phyloP scores from a whole-genome alignment of 2,329 filamentous ascomycete genomes.

The Colletotrichum musicola region DNA sequence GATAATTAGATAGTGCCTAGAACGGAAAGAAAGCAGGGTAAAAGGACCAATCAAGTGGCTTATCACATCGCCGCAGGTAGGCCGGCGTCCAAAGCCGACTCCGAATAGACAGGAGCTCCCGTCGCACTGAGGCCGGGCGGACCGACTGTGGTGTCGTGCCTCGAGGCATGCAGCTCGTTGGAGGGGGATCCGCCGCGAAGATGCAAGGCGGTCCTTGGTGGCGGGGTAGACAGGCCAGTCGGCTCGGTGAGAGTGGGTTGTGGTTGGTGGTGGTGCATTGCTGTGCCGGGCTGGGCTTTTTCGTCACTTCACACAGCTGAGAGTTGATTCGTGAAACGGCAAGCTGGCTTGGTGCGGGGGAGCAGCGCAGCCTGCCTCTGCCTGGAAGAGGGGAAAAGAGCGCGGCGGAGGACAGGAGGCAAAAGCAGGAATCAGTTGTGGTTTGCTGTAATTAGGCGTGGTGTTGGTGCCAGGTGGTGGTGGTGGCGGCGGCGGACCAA shows the following conservation, averaged over 20 bases:
- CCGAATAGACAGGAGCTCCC: neutral
- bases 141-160: conserved; percentile 11
- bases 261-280: conserved; percentile 29
- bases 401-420: neutral
- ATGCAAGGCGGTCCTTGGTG: conserved; percentile 29
- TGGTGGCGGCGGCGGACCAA: conserved; percentile 7
- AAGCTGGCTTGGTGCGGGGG: conserved; percentile 23
- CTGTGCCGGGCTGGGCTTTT: conserved; percentile 30
- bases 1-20: neutral
- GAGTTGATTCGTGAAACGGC: conserved; percentile 33
- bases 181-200: conserved; percentile 20
- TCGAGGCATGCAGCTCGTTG: conserved; percentile 4
- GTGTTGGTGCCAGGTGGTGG: conserved; percentile 14
- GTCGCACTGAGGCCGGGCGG: conserved; percentile 18
- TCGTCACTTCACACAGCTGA: conserved; percentile 10
- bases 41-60: conserved; percentile 1
- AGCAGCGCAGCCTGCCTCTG: conserved; percentile 18
- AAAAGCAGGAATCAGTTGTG: conserved; percentile 30
- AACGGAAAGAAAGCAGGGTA: neutral
- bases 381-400: neutral
- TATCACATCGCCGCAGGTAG: neutral
- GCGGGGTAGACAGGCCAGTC: conserved; percentile 28
- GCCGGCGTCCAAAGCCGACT: conserved; percentile 1
- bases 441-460: neutral
- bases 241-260: conserved; percentile 10